Percentiles rank a stretch among this genome's conserved stretches.
phyloP scores from a whole-genome alignment of 1,139 yeast genomes.

The Ogataea hybrid region DNA sequence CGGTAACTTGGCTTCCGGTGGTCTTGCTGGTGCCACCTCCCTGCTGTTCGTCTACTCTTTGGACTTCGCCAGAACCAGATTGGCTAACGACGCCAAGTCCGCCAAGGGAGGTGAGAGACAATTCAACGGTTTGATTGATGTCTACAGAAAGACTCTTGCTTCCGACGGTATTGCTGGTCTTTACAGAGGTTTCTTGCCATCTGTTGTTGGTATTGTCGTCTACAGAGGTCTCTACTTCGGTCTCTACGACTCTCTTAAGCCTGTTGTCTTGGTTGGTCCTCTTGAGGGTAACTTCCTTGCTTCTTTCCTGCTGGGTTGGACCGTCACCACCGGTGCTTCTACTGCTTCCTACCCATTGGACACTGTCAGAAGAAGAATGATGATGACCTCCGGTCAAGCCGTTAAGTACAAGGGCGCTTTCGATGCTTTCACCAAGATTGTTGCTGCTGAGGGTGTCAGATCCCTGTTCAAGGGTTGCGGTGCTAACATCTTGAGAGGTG shows the following conservation, averaged over 20 bases:
- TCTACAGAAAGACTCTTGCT: conserved; percentile 73
- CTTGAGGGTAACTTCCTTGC: conserved; percentile 72
- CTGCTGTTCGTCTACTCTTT: conserved; percentile 74
- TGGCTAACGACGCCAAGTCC: conserved; percentile 79
- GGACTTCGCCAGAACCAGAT: conserved; percentile 82
- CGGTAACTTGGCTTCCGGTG: conserved; percentile 84
- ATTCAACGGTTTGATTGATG: conserved; percentile 76
- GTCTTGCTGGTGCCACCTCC: conserved; percentile 79
- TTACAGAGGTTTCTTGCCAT: conserved; percentile 83
- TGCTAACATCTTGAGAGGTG: conserved; percentile 86
- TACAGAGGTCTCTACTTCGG: conserved; percentile 87
- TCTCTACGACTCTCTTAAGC: conserved; percentile 76
- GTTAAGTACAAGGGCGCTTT: conserved; percentile 74
- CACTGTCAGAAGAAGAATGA: conserved; percentile 85
- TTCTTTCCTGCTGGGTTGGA: conserved; percentile 77
- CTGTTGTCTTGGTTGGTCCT: conserved; percentile 69
- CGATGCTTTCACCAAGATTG: conserved; percentile 70
- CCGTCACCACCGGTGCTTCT: conserved; percentile 76
- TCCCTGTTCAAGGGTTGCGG: conserved; percentile 85
- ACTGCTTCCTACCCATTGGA: conserved; percentile 80
- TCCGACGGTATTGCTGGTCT: conserved; percentile 78
- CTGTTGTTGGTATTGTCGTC: conserved; percentile 75
- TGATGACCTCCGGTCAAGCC: conserved; percentile 84
- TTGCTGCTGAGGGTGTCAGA: conserved; percentile 67
- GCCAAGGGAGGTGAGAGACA: conserved; percentile 70